Percentiles rank a stretch among this genome's conserved stretches.
These are phyloP conservation scores for Fusarium sulawesiense DNA, from an alignment of 2,329 filamentous ascomycete genomes.

Conservation along the genomic window DNA sequence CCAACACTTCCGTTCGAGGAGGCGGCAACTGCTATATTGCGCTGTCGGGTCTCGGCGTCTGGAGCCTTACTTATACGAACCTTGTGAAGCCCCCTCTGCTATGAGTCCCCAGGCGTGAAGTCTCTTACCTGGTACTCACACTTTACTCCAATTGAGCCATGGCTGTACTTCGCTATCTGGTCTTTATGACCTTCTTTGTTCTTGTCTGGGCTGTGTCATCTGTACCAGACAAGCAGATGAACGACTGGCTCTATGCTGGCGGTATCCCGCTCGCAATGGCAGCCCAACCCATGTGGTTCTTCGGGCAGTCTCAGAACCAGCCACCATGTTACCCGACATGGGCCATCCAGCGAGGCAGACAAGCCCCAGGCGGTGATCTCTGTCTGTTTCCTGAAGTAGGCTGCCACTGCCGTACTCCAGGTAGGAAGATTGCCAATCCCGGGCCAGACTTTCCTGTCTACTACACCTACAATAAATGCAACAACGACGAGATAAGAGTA, in stretches of 20 bases:
- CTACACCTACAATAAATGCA: no score
- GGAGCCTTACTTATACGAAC: no score
- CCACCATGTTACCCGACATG: background rate
- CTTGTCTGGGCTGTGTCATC: background rate
- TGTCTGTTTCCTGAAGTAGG: background rate
- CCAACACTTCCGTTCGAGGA: no score
- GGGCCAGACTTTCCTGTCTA: no score
- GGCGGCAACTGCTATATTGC: no score
- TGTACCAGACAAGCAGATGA: background rate
- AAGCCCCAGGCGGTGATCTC: background rate
- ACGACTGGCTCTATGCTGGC: background rate
- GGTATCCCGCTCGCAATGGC: background rate
- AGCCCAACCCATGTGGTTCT: background rate
- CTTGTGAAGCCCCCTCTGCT: no score
- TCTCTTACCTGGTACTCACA: no score
- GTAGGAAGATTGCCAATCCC: no score
- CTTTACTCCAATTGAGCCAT: background rate
- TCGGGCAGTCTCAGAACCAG: background rate
- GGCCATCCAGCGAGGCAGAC: background rate
- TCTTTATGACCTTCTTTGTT: background rate
- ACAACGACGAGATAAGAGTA: no score
- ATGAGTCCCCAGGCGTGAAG: no score
- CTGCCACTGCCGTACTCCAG: background rate
- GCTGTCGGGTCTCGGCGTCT: no score
- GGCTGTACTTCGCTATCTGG: background rate